A percentile compares a stretch with the other conserved stretches of the same genome.
phyloP scores from a whole-genome alignment of 1,284 basidiomycete species.

The Leccinum ponderosum region DNA sequence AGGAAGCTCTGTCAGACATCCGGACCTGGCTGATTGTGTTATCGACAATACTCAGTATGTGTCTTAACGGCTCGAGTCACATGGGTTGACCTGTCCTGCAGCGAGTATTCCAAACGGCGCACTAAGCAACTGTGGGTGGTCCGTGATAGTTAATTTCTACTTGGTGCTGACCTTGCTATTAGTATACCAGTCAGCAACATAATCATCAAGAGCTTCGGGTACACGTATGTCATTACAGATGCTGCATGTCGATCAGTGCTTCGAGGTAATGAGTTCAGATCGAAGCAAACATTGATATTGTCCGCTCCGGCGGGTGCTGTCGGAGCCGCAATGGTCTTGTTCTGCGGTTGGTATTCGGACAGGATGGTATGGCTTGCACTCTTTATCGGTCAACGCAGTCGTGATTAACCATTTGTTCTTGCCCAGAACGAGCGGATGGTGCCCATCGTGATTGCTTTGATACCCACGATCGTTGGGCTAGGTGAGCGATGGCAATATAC shows the following conservation, averaged over 20 bases:
- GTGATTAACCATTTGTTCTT: neutral
- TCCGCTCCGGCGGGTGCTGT: slow-evolving; percentile 60
- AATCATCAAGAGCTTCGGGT: slow-evolving; percentile 68
- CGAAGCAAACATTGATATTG: slow-evolving; percentile 63
- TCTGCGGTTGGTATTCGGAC: slow-evolving; percentile 67
- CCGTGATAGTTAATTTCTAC: neutral
- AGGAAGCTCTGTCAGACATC: slow-evolving; percentile 59
- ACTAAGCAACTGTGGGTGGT: slow-evolving; percentile 56
- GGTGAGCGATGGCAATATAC: slow-evolving; percentile 32
- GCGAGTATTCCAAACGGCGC: slow-evolving; percentile 68
- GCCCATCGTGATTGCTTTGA: slow-evolving; percentile 59
- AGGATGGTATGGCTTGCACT: slow-evolving; percentile 42
- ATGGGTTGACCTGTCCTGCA: slow-evolving; percentile 25
- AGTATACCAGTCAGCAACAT: slow-evolving; percentile 52
- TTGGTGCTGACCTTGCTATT: neutral
- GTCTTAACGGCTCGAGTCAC: neutral
- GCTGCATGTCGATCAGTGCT: neutral
- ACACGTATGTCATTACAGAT: slow-evolving; percentile 44
- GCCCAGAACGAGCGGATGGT: slow-evolving; percentile 59
- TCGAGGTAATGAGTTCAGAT: slow-evolving; percentile 33
- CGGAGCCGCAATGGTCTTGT: slow-evolving; percentile 47
- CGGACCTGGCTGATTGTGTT: slow-evolving; percentile 67
- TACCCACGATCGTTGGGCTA: slow-evolving; percentile 63
- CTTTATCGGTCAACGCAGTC: neutral
- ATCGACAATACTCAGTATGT: slow-evolving; percentile 53